These are phyloP conservation scores for Tylopilus balloui DNA, from an alignment of 768 basidiomycete species.

Conservation along the genomic window DNA sequence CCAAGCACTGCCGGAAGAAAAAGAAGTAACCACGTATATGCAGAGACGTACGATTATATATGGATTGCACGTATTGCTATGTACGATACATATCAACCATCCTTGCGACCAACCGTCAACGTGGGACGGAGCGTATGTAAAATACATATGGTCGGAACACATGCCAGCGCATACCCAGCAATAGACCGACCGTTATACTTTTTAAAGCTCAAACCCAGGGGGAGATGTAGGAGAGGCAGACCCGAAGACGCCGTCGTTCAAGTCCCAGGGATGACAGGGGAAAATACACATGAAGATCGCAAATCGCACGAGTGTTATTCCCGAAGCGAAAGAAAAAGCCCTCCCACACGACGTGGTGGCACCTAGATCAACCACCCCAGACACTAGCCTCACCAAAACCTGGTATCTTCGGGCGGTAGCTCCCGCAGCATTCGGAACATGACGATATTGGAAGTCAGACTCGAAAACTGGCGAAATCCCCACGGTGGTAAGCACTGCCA, in stretches of 20 bases:
- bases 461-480: constrained; percentile 38
- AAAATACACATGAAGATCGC: neutral
- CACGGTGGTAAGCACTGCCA: neutral
- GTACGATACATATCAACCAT: neutral
- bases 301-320: neutral
- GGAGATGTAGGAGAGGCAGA: neutral
- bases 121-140: constrained; percentile 4
- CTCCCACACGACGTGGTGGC: neutral
- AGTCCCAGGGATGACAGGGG: neutral
- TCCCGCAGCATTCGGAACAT: constrained; percentile 40
- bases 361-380: neutral
- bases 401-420: constrained; percentile 33
- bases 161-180: neutral
- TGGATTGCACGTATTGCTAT: too few species aligned
- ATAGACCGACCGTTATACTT: too few species aligned
- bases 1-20: neutral
- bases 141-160: constrained; percentile 1
- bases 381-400: constrained; percentile 37
- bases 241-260: neutral
- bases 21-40: neutral
- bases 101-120: neutral
- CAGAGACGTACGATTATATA: neutral
- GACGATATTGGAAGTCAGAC: constrained; percentile 44
- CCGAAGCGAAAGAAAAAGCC: neutral
- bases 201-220: neutral